Evolutionary conservation across 2,329 filamentous ascomycete genomes (phyloP).

Genomic region (Penicillium sp.): DNA sequence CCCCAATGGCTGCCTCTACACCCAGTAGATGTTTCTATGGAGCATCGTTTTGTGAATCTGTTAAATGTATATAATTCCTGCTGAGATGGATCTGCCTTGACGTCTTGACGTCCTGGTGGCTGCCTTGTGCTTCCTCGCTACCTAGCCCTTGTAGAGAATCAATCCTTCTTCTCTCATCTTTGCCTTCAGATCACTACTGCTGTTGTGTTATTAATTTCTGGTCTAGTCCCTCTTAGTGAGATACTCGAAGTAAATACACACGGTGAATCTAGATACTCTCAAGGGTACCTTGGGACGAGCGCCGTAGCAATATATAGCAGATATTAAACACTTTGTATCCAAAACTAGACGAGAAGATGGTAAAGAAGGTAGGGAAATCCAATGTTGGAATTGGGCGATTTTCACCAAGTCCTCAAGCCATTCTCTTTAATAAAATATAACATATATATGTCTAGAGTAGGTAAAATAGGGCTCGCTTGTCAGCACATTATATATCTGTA

Average conservation of each 20-base stretch:
- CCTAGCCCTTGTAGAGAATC: neutral
- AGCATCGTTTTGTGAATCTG: neutral
- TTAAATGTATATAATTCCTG: neutral
- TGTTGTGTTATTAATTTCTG: too few relatives aligned
- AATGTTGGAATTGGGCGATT: neutral
- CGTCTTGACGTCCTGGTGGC: neutral
- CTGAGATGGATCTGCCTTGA: neutral
- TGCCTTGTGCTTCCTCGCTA: neutral
- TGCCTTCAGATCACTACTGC: neutral
- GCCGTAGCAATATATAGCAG: too few relatives aligned
- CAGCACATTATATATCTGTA: too few relatives aligned
- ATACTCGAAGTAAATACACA: too few relatives aligned
- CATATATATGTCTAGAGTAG: too few relatives aligned
- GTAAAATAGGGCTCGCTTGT: too few relatives aligned
- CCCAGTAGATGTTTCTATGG: constrained; percentile 14
- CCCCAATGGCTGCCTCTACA: constrained; percentile 27
- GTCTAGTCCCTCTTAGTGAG: too few relatives aligned
- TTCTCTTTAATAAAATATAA: neutral
- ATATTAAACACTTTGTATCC: neutral
- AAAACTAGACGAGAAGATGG: neutral
- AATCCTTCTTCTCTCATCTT: neutral
- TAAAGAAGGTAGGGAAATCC: neutral
- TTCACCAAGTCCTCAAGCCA: neutral
- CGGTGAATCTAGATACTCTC: too few relatives aligned
- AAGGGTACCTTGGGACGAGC: too few relatives aligned